Percentiles rank a stretch among this genome's conserved stretches.
These are phyloP conservation scores for Citeromyces hawaiiensis DNA, from an alignment of 1,139 yeast species.

Conservation along the genomic window DNA sequence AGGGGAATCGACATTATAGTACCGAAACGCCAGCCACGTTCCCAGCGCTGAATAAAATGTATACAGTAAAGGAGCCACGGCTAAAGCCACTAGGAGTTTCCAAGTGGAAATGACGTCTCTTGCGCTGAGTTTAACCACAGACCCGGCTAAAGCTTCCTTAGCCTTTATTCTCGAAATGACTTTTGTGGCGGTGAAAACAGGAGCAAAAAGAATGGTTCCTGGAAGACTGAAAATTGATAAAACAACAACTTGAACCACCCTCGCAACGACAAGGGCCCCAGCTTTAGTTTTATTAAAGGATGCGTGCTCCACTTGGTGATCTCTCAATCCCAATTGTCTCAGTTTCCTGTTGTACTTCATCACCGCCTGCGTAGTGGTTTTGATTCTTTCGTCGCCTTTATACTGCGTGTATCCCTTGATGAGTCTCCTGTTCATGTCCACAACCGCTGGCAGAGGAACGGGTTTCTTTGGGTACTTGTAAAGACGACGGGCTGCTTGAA, in stretches of 20 bases:
- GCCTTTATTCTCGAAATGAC: constrained; percentile 45
- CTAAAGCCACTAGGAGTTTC: constrained; percentile 60
- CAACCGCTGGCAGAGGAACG: constrained; percentile 52
- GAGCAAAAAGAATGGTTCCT: constrained; percentile 53
- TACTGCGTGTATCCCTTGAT: constrained; percentile 50
- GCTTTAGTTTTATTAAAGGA: constrained; percentile 23
- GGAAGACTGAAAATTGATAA: constrained; percentile 42
- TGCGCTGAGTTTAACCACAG: constrained; percentile 59
- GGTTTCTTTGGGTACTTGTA: constrained; percentile 37
- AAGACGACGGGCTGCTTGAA: constrained; percentile 66
- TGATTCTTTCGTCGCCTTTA: constrained; percentile 43
- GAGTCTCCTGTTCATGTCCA: constrained; percentile 60
- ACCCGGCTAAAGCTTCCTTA: constrained; percentile 45
- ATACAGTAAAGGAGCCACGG: constrained; percentile 57
- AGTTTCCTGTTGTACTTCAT: constrained; percentile 39
- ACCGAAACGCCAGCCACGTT: constrained; percentile 24
- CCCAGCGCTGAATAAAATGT: constrained; percentile 48
- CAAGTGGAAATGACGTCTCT: constrained; percentile 66
- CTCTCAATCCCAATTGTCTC: constrained; percentile 45
- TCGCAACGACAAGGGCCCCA: constrained; percentile 21
- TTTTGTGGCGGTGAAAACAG: constrained; percentile 48
- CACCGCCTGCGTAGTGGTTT: constrained; percentile 36
- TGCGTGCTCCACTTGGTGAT: constrained; percentile 53
- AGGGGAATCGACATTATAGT: constrained; percentile 32
- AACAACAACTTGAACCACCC: constrained; percentile 23